A percentile compares a stretch with the other conserved stretches of the same genome.
Evolutionary conservation across 2,329 filamentous ascomycete species (phyloP).

Genomic region (Teratosphaeria epicoccoides): DNA sequence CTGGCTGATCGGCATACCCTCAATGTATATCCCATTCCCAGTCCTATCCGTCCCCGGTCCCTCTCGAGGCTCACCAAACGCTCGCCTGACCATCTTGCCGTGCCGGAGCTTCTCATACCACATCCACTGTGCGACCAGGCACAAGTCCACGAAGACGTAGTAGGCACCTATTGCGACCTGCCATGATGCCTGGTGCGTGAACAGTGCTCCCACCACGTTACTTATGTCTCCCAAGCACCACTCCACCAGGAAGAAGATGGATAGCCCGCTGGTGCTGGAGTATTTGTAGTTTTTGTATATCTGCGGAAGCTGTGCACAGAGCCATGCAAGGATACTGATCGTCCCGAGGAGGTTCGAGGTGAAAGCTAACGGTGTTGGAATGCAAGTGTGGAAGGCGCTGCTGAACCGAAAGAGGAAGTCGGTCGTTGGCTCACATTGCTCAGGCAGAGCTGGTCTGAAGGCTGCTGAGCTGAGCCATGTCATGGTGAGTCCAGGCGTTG

Average conservation of each 20-base stretch:
- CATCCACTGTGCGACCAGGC: constrained; percentile 52
- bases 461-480: constrained; percentile 15
- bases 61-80: constrained; percentile 17
- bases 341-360: constrained; percentile 50
- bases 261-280: constrained; percentile 54
- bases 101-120: constrained; percentile 53
- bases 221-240: constrained; percentile 56
- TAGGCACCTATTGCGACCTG: constrained; percentile 55
- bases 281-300: constrained; percentile 58
- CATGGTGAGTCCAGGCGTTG: constrained; percentile 9
- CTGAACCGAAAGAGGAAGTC: constrained; percentile 48
- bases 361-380: constrained; percentile 53
- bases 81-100: constrained; percentile 33
- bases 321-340: constrained; percentile 55
- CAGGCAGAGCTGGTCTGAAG: constrained; percentile 38
- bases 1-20: constrained; percentile 18
- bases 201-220: constrained; percentile 52
- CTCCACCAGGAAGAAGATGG: constrained; percentile 54
- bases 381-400: constrained; percentile 49
- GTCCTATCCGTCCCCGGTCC: constrained; percentile 8
- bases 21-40: constrained; percentile 23
- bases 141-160: constrained; percentile 55
- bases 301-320: constrained; percentile 59
- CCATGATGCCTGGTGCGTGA: constrained; percentile 55
- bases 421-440: constrained; percentile 50